phyloP scores from a whole-genome alignment of 371 early-diverging fungal species.

The Smittium mucronatum region DNA sequence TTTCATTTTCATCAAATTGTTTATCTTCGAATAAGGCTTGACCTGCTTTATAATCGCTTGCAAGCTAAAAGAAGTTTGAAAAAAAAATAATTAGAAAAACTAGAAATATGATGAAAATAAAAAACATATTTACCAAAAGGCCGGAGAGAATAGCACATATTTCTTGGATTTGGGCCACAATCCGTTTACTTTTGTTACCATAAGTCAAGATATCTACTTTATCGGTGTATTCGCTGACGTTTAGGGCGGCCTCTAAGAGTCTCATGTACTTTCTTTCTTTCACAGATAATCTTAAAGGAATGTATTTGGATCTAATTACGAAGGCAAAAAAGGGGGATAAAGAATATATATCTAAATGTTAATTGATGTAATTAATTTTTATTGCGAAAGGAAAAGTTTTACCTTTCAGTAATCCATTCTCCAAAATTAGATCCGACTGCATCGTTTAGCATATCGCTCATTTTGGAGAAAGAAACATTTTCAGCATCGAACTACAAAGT shows the following conservation, averaged over 20 bases:
- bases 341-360: too few species aligned
- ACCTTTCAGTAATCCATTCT: constrained; percentile 39
- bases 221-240: constrained; percentile 85
- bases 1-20: constrained; percentile 70
- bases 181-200: constrained; percentile 72
- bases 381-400: neutral
- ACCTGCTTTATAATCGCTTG: constrained; percentile 70
- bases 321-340: too few species aligned
- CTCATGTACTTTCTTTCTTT: constrained; percentile 80
- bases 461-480: constrained; percentile 19
- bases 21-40: constrained; percentile 75
- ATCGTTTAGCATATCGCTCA: constrained; percentile 33
- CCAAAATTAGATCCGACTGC: constrained; percentile 38
- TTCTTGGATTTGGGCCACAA: constrained; percentile 86
- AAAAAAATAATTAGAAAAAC: neutral
- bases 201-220: constrained; percentile 81
- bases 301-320: constrained; percentile 70
- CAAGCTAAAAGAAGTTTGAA: constrained; percentile 23
- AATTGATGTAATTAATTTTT: too few species aligned
- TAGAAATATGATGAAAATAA: too few species aligned
- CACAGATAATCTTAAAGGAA: constrained; percentile 76
- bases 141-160: constrained; percentile 88
- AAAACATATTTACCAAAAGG: constrained; percentile 35
- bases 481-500: constrained; percentile 3
- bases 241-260: constrained; percentile 82